A percentile compares a stretch with the other conserved stretches of the same genome.
Conservation (phyloP, 1,284 basidiomycete genomes). For the Singerocomus inundabilis region DNA sequence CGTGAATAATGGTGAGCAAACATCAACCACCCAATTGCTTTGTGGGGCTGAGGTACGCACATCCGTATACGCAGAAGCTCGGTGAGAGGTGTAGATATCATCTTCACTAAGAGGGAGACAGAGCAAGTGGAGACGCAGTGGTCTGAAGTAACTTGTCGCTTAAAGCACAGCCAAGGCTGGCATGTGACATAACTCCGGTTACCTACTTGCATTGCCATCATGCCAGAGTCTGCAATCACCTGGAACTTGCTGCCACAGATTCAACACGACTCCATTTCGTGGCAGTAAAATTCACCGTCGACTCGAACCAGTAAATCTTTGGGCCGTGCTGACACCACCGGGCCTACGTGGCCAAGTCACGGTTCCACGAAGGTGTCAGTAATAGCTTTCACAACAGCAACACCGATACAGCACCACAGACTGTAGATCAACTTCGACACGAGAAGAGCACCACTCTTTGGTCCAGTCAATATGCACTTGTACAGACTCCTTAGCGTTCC, state of each 20-base stretch:
- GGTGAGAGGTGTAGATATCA: conserved; percentile 45
- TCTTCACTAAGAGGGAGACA: conserved; percentile 1
- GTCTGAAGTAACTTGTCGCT: neutral
- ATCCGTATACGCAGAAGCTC: conserved; percentile 38
- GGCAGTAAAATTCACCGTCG: neutral
- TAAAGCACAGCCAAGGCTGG: too few species aligned
- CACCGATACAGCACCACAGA: too few species aligned
- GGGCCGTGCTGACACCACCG: neutral
- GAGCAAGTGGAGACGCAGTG: neutral
- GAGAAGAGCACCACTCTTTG: conserved; percentile 2
- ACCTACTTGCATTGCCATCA: too few species aligned
- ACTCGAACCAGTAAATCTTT: neutral
- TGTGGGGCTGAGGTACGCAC: conserved; percentile 21
- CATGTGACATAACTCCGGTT: too few species aligned
- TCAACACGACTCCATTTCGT: too few species aligned
- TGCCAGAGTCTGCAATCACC: too few species aligned
- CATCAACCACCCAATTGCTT: neutral
- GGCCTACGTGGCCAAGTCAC: neutral
- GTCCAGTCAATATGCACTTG: conserved; percentile 17
- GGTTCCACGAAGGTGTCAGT: too few species aligned
- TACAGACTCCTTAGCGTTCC: conserved; percentile 20
- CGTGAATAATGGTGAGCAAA: conserved; percentile 11
- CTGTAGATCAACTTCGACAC: neutral
- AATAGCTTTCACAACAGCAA: neutral
- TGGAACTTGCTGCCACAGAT: too few species aligned